Percentiles rank a stretch among this genome's conserved stretches.
phyloP scores from a whole-genome alignment of 2,329 filamentous ascomycete genomes.

The Fusarium pseudocircinatum region DNA sequence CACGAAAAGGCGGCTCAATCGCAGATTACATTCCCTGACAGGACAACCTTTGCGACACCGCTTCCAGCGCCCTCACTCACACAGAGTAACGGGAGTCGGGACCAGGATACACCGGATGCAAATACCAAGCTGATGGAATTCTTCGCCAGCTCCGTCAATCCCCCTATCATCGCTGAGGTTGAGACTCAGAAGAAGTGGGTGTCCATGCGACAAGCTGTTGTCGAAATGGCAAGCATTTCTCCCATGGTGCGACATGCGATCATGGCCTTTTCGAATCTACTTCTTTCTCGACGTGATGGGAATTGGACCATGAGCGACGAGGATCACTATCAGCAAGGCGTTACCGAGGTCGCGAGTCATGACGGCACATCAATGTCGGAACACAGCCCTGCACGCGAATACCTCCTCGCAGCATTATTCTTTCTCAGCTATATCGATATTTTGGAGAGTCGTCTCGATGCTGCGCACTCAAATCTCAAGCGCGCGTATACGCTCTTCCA shows the following conservation, averaged over 20 bases:
- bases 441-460: conserved; percentile 53
- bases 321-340: conserved; percentile 51
- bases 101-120: not conserved
- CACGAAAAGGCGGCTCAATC: conserved; percentile 29
- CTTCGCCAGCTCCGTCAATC: conserved; percentile 59
- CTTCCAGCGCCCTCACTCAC: conserved; percentile 34
- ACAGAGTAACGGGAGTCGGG: conserved; percentile 36
- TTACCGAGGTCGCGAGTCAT: conserved; percentile 45
- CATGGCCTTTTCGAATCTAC: conserved; percentile 61
- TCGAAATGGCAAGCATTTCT: conserved; percentile 58
- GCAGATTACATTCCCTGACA: conserved; percentile 39
- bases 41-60: conserved; percentile 30
- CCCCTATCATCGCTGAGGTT: conserved; percentile 62
- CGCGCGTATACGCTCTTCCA: conserved; percentile 59
- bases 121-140: conserved; percentile 55
- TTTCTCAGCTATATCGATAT: conserved; percentile 65
- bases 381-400: conserved; percentile 50
- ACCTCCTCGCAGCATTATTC: conserved; percentile 61
- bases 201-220: conserved; percentile 58
- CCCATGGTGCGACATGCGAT: conserved; percentile 59
- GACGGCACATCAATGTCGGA: conserved; percentile 37
- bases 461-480: conserved; percentile 61
- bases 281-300: conserved; percentile 51
- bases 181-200: conserved; percentile 64
- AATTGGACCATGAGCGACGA: conserved; percentile 46